These are phyloP conservation scores for Begonia masoniana DNA, from an alignment of 306 rosid genomes.

Conservation along the genomic window DNA sequence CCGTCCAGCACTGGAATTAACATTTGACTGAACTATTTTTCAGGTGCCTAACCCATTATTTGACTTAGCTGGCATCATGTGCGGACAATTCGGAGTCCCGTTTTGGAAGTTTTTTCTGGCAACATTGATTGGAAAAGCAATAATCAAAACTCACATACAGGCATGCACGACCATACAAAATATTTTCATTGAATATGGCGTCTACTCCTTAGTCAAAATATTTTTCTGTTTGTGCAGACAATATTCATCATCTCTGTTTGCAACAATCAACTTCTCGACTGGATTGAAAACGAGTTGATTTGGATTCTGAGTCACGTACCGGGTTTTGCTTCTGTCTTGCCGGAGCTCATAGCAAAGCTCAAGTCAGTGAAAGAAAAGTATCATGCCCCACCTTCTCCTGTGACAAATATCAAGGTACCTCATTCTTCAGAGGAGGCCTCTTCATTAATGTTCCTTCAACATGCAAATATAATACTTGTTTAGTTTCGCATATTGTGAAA, in stretches of 20 bases:
- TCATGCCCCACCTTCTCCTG: slow-evolving; percentile 41
- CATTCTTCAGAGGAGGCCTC: too few relatives aligned
- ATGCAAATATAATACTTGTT: too few relatives aligned
- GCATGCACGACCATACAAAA: slow-evolving; percentile 5
- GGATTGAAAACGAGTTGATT: slow-evolving; percentile 86
- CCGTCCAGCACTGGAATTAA: not conserved
- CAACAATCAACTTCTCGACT: slow-evolving; percentile 92
- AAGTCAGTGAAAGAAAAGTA: slow-evolving; percentile 64
- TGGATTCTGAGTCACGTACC: slow-evolving; percentile 82
- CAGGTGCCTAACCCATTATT: slow-evolving; percentile 98
- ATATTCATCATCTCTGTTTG: slow-evolving; percentile 78
- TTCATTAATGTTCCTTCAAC: too few relatives aligned
- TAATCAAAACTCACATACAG: slow-evolving; percentile 94
- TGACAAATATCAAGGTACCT: slow-evolving; percentile 47
- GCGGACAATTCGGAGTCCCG: slow-evolving; percentile 93
- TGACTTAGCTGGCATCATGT: slow-evolving; percentile 99
- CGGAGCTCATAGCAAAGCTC: slow-evolving; percentile 41
- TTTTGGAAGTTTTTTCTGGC: slow-evolving; percentile 85
- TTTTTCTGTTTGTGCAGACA: slow-evolving; percentile 34
- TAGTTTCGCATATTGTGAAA: too few relatives aligned
- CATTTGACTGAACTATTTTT: slow-evolving; percentile 15
- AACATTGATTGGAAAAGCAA: slow-evolving; percentile 87
- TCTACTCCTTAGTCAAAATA: too few relatives aligned
- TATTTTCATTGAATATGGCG: too few relatives aligned
- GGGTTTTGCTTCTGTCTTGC: slow-evolving; percentile 54